Conservation (phyloP, 257 asterid genomes). For the Nemophila menziesii region DNA sequence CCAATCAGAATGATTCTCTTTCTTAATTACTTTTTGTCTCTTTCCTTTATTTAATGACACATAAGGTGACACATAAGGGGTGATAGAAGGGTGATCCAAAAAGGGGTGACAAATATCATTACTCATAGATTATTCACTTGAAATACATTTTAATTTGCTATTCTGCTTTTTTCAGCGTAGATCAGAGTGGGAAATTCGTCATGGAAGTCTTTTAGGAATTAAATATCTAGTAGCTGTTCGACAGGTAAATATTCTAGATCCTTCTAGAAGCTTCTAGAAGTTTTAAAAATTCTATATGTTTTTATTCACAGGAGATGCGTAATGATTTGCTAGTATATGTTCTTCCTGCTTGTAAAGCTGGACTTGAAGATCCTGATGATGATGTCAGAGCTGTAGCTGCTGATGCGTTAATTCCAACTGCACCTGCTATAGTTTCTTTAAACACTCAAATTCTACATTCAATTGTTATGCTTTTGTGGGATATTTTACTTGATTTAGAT, state of each 20-base stretch:
- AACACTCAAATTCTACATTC: conserved; percentile 66
- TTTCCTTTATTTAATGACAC: no score
- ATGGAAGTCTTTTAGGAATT: conserved; percentile 96
- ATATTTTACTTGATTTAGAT: conserved; percentile 94
- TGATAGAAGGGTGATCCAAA: no score
- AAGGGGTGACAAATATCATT: no score
- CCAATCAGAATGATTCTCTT: no score
- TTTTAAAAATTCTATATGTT: no score
- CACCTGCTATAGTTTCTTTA: conserved; percentile 71
- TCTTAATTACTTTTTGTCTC: no score
- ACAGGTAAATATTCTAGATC: conserved; percentile 39
- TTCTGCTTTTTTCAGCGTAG: conserved; percentile 80
- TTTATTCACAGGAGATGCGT: conserved; percentile 71
- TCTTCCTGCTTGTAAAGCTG: conserved; percentile 90
- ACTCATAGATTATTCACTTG: no score
- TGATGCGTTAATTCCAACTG: conserved; percentile 85
- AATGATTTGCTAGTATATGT: conserved; percentile 61
- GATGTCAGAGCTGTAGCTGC: conserved; percentile 99
- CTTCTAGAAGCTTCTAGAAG: background rate
- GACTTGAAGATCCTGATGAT: conserved; percentile 99
- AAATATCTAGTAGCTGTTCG: conserved; percentile 95
- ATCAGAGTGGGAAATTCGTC: conserved; percentile 99
- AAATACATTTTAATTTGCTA: conserved; percentile 38
- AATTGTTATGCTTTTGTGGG: conserved; percentile 92
- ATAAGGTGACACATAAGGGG: no score